Conservation (phyloP, 2,329 filamentous ascomycete genomes). For the Fusarium sambucinum region DNA sequence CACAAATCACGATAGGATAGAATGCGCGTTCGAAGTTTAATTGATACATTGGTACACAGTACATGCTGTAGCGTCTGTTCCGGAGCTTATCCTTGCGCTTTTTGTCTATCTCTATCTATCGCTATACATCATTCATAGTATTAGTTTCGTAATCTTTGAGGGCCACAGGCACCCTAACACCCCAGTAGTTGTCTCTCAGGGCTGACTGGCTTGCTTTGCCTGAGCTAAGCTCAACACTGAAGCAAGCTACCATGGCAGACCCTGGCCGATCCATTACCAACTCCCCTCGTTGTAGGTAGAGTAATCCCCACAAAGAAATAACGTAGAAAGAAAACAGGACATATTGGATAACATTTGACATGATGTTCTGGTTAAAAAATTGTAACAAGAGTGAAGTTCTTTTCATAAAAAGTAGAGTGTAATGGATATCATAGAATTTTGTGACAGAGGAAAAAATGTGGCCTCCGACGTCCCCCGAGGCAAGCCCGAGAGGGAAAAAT, state of each 20-base stretch:
- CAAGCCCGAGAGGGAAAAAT: slow-evolving; percentile 49
- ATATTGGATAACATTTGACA: slow-evolving; percentile 32
- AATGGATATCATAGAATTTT: slow-evolving; percentile 44
- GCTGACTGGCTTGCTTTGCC: slow-evolving; percentile 9
- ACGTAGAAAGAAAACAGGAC: neutral
- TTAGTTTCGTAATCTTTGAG: slow-evolving; percentile 30
- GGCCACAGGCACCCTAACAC: slow-evolving; percentile 8
- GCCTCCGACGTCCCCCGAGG: slow-evolving; percentile 46
- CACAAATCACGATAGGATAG: slow-evolving; percentile 6
- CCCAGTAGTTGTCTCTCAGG: slow-evolving; percentile 8
- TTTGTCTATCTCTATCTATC: slow-evolving; percentile 30
- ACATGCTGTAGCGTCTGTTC: neutral
- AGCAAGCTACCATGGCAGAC: slow-evolving; percentile 13
- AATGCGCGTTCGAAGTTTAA: slow-evolving; percentile 9
- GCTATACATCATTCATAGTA: slow-evolving; percentile 28
- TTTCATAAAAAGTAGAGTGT: slow-evolving; percentile 30
- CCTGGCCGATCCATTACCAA: slow-evolving; percentile 25
- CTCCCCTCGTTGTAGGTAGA: slow-evolving; percentile 12
- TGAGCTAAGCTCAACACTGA: slow-evolving; percentile 10
- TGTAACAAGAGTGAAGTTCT: slow-evolving; percentile 47
- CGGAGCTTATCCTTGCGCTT: slow-evolving; percentile 23
- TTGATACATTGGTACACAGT: slow-evolving; percentile 6
- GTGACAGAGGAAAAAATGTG: slow-evolving; percentile 30
- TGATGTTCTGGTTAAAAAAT: slow-evolving; percentile 32
- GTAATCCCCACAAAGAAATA: slow-evolving; percentile 29